phyloP scores from a whole-genome alignment of 768 basidiomycete species.

The Mycena crocata region DNA sequence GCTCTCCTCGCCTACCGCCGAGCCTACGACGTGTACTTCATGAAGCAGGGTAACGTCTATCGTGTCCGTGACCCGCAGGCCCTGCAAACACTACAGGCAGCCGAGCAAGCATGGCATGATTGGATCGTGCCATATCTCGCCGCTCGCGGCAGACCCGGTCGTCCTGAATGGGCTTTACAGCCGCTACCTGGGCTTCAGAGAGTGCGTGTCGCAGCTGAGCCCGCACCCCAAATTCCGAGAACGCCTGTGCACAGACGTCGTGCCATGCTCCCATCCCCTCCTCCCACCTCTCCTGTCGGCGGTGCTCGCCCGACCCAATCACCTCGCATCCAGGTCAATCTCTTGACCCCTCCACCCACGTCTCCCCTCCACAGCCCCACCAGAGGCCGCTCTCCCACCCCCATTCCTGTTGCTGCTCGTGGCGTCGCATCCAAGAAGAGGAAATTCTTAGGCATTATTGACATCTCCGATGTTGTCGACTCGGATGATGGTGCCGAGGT shows the following conservation, averaged over 20 bases:
- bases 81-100: background rate
- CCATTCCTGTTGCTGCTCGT: background rate
- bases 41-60: background rate
- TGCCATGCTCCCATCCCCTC: background rate
- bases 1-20: background rate
- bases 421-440: background rate
- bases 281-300: background rate
- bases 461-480: background rate
- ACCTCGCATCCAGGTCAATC: no score
- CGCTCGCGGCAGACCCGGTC: background rate
- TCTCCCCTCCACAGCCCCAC: no score
- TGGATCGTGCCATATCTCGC: conserved; percentile 9
- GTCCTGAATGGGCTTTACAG: conserved; percentile 11
- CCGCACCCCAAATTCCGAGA: background rate
- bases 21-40: conserved; percentile 5
- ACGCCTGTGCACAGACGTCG: background rate
- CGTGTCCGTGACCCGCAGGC: background rate
- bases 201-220: no score
- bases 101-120: conserved; percentile 18
- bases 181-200: conserved; percentile 4
- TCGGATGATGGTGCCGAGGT: no score
- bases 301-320: background rate
- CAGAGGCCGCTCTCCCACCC: background rate
- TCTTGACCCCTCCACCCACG: no score
- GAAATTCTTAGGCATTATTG: background rate